Evolutionary conservation across 495 filamentous ascomycete species (phyloP), one percentile per base, ranked within the genome.

Genomic region (Penicillium waksmanii): DNA sequence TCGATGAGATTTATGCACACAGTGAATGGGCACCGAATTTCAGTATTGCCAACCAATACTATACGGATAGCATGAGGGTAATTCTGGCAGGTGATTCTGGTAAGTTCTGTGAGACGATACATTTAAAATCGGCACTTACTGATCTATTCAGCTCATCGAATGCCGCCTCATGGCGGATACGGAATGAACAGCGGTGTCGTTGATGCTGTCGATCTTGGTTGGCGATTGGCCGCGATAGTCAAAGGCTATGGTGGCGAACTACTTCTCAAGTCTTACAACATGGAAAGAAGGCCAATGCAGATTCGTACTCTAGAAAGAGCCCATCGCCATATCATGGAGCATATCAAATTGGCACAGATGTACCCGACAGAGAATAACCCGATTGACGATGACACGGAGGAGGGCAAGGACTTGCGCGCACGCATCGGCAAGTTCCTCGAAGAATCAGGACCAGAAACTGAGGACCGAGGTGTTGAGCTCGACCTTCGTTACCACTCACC

Each of bases 281-380:
- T 51, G 5, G 72, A 74, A 50, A 63, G 67, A 9, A 48, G 66
- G 15, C 66, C 69, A 4, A 58, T 61, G 31, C 47, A 48, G 56
- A 48, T 64, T 42, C 53, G 55, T 4, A 38, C 40, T 46, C 35
- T 67, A 5, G 43, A 61, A 51, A 49, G 58, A n/a, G 58, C 57
- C 17, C 27, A 58, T 48, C 48, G 40, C 19, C 34, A 87, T 78
- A 49, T 87, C 85, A n/a, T 82, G 75, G 71, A 89, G 89, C 88
- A 61, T 27, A 31, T 51, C 47, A 51, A 48, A 48, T 48, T 48
- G 21, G 46, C 46, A 23, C 46, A 48, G 21, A 48, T 48, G 46
- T 48, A 51, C 17, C 17, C 17, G 11, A n/a, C 31, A 12, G 36
- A 33, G 3, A 18, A 18, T 5, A 47, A n/a, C 17, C 36, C 40